Evolutionary conservation across 345 rosid genomes (phyloP).

Genomic region (Gossypium longicalyx): DNA sequence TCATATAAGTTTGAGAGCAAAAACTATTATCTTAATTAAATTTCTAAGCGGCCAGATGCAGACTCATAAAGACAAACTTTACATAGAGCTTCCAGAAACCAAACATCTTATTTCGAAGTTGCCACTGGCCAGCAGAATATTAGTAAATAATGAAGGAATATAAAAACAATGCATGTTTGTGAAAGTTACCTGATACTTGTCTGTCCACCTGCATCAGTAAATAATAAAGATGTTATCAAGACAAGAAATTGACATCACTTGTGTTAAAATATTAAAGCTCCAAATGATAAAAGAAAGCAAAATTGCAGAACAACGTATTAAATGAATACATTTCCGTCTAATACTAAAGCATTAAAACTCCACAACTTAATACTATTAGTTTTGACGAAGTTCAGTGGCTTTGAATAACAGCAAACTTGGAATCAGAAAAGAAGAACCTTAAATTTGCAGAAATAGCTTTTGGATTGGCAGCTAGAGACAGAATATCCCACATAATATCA

Average conservation of each 20-base stretch:
- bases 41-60: neutral
- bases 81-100: neutral
- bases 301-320: neutral
- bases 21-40: neutral
- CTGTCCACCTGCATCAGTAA: conserved; percentile 55
- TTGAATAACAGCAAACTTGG: neutral
- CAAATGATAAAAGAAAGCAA: neutral
- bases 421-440: no score
- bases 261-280: neutral
- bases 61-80: neutral
- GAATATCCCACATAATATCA: no score
- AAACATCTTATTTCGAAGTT: neutral
- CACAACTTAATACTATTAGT: neutral
- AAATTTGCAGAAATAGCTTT: neutral
- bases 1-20: neutral
- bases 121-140: neutral
- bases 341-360: neutral
- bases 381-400: neutral
- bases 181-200: conserved; percentile 64
- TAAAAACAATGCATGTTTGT: neutral
- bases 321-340: neutral
- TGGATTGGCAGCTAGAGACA: no score
- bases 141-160: neutral
- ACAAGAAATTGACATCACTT: conserved; percentile 9
- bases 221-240: conserved; percentile 10